phyloP scores from a whole-genome alignment of 2,329 filamentous ascomycete genomes.

The Metarhizium rileyi region DNA sequence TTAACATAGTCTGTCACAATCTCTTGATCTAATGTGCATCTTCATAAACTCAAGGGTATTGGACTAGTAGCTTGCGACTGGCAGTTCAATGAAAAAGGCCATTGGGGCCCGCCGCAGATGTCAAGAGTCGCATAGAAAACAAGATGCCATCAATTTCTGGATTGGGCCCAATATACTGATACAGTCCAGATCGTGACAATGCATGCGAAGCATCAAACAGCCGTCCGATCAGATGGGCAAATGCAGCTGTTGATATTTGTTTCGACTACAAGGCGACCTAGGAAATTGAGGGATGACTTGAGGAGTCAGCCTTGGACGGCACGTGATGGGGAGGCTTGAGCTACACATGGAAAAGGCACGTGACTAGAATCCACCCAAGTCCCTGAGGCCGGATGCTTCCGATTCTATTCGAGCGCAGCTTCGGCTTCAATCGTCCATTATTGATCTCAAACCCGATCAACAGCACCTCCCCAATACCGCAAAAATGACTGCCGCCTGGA shows the following conservation, averaged over 20 bases:
- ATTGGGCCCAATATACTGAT: too few species aligned
- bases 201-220: background rate
- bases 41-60: too few species aligned
- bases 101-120: too few species aligned
- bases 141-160: too few species aligned
- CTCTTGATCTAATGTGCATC: too few species aligned
- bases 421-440: conserved; percentile 25
- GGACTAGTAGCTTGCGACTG: too few species aligned
- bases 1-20: too few species aligned
- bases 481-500: conserved; percentile 97
- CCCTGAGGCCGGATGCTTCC: conserved; percentile 23
- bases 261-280: too few species aligned
- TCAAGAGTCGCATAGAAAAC: too few species aligned
- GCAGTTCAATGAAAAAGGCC: conserved; percentile 26
- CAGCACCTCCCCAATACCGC: conserved; percentile 24
- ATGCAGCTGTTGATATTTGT: background rate
- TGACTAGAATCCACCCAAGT: conserved; percentile 7
- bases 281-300: too few species aligned
- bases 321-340: background rate
- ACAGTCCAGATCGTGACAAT: too few species aligned
- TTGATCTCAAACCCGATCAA: conserved; percentile 16
- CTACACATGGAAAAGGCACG: conserved; percentile 10
- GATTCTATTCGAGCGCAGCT: conserved; percentile 25
- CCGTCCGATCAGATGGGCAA: background rate
- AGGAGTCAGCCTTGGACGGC: background rate